These are phyloP conservation scores for Phytophthora meadii DNA, from an alignment of 352 stramenopile species.

Conservation along the genomic window DNA sequence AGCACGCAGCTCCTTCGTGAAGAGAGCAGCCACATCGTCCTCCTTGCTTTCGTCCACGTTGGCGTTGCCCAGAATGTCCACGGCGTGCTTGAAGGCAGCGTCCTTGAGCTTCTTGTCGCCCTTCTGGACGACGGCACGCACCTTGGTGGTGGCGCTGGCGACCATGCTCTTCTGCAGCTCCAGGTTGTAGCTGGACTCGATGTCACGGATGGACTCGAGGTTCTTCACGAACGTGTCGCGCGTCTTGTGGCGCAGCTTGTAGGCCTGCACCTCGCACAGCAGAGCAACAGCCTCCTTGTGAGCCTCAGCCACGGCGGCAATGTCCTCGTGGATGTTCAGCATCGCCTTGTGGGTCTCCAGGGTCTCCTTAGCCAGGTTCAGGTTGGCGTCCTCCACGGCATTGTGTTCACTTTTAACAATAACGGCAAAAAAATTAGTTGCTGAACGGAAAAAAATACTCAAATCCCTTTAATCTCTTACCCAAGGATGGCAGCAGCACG, in stretches of 20 bases:
- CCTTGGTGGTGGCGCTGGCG: constrained; percentile 70
- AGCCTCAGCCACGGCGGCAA: constrained; percentile 73
- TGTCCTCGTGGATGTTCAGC: constrained; percentile 88
- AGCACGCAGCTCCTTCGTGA: constrained; percentile 83
- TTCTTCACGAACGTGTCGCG: constrained; percentile 89
- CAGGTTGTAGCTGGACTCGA: constrained; percentile 82
- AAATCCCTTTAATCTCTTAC: constrained; percentile 37
- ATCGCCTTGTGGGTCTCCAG: constrained; percentile 84
- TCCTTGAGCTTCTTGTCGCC: constrained; percentile 89
- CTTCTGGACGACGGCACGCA: constrained; percentile 74
- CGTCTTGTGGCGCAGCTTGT: constrained; percentile 90
- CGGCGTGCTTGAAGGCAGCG: constrained; percentile 84
- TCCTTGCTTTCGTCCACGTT: constrained; percentile 81
- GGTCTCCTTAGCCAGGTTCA: constrained; percentile 84
- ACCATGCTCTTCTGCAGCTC: constrained; percentile 89
- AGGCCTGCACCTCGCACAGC: constrained; percentile 86
- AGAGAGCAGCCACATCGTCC: constrained; percentile 83
- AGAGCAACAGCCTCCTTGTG: constrained; percentile 85
- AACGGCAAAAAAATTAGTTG: constrained; percentile 11
- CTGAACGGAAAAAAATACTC: background rate
- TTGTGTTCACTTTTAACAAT: constrained; percentile 74
- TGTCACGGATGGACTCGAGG: constrained; percentile 86
- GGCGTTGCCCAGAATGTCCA: constrained; percentile 82
- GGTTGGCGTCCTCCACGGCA: constrained; percentile 85
- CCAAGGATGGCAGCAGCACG: constrained; percentile 75